Percentiles rank a stretch among this genome's conserved stretches.
Conservation (phyloP, 805 yeast species). For the Yarrowia sp. region DNA sequence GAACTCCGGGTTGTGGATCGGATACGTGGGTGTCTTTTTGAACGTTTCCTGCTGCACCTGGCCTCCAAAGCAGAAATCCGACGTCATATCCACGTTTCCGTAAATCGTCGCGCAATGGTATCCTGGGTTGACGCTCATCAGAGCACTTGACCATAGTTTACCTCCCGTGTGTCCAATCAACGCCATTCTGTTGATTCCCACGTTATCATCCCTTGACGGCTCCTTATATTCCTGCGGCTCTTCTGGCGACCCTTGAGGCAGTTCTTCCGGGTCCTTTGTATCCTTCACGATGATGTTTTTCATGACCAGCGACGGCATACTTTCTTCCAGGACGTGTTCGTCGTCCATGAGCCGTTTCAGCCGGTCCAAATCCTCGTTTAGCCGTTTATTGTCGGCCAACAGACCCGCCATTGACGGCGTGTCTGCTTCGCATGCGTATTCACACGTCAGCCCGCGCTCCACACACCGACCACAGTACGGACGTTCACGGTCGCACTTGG, state of each 20-base stretch:
- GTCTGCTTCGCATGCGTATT: constrained; percentile 21
- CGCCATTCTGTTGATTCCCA: constrained; percentile 24
- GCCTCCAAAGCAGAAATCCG: constrained; percentile 20
- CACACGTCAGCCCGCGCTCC: constrained; percentile 26
- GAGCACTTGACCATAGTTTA: constrained; percentile 15
- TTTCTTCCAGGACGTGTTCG: constrained; percentile 29
- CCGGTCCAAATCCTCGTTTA: constrained; percentile 25
- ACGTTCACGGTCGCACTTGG: constrained; percentile 30
- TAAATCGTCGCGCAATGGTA: constrained; percentile 28
- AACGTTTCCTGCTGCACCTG: background rate
- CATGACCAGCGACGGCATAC: constrained; percentile 31
- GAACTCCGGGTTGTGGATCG: constrained; percentile 16
- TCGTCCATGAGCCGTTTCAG: constrained; percentile 32
- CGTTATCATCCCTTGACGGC: constrained; percentile 15
- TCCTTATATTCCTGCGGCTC: constrained; percentile 17
- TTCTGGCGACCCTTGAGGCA: constrained; percentile 11
- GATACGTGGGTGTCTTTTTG: constrained; percentile 1
- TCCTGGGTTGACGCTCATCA: constrained; percentile 36
- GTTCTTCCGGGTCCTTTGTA: background rate
- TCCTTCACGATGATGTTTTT: constrained; percentile 14
- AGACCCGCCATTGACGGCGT: constrained; percentile 14
- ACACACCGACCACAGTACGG: constrained; percentile 34
- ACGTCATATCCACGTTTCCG: constrained; percentile 33
- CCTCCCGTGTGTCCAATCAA: constrained; percentile 14
- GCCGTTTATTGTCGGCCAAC: constrained; percentile 32